phyloP scores from a whole-genome alignment of 2,329 filamentous ascomycete genomes.

The Capronia coronata region DNA sequence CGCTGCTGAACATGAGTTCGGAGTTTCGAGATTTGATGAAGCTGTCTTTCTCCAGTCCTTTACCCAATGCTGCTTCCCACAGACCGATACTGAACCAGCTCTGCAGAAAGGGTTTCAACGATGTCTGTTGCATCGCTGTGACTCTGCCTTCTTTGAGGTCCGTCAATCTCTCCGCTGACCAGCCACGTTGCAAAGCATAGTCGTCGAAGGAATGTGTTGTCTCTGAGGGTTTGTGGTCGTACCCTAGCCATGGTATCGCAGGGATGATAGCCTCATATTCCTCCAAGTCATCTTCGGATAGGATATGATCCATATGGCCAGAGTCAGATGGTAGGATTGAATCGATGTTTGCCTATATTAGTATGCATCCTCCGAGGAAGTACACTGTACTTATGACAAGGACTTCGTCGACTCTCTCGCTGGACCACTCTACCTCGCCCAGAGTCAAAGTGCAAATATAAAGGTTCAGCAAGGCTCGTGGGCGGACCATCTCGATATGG shows the following conservation, averaged over 20 bases:
- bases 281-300: conserved; percentile 1
- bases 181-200: conserved; percentile 9
- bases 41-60: neutral
- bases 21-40: conserved; percentile 3
- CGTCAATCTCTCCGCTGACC: neutral
- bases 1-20: conserved; percentile 1
- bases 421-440: no score
- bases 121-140: neutral
- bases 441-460: no score
- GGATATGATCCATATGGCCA: conserved; percentile 5
- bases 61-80: conserved; percentile 8
- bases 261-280: conserved; percentile 1
- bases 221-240: conserved; percentile 5
- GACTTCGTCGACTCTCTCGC: no score
- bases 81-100: conserved; percentile 12
- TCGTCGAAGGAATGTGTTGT: conserved; percentile 1
- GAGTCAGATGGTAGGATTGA: no score
- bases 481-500: no score
- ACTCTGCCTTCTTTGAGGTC: conserved; percentile 10
- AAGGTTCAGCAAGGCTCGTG: no score
- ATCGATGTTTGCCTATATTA: no score
- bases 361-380: no score
- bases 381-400: no score
- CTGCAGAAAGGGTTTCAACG: conserved; percentile 7
- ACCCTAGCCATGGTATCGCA: conserved; percentile 8